A percentile compares a stretch with the other conserved stretches of the same genome.
Conservation (phyloP, 2,329 filamentous ascomycete genomes). For the Macrophomina pseudophaseolina region DNA sequence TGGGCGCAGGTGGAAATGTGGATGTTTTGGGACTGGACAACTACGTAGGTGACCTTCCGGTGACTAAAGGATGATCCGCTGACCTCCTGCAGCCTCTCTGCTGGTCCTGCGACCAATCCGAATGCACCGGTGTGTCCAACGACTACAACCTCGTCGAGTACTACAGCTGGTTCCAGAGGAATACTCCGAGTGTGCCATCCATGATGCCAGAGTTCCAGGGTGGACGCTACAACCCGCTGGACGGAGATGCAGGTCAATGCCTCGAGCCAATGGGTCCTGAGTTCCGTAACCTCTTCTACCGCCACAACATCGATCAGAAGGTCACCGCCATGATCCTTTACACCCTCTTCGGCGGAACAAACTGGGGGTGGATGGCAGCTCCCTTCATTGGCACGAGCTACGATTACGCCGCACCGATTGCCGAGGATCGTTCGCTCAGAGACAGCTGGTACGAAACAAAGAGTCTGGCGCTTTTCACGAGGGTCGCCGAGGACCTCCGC, state of each 20-base stretch:
- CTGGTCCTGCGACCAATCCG: conserved; percentile 67
- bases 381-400: conserved; percentile 66
- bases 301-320: conserved; percentile 64
- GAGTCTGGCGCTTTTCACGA: conserved; percentile 64
- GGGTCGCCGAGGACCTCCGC: conserved; percentile 62
- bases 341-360: conserved; percentile 69
- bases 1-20: conserved; percentile 57
- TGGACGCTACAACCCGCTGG: conserved; percentile 66
- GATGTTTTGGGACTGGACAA: conserved; percentile 60
- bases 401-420: conserved; percentile 68
- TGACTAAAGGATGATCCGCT: background rate
- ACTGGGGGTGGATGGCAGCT: conserved; percentile 64
- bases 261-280: conserved; percentile 60
- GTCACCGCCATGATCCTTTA: conserved; percentile 66
- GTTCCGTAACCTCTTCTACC: conserved; percentile 69
- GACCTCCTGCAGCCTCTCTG: conserved; percentile 46
- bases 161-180: conserved; percentile 53
- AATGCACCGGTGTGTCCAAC: conserved; percentile 64
- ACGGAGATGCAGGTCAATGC: conserved; percentile 62
- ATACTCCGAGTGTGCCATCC: conserved; percentile 52
- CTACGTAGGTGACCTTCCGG: conserved; percentile 38
- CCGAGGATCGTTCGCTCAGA: conserved; percentile 62
- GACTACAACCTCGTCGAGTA: conserved; percentile 59
- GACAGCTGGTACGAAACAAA: conserved; percentile 69
- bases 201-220: conserved; percentile 67